Evolutionary conservation across 495 filamentous ascomycete genomes (phyloP), one percentile per base, ranked within the genome.

Genomic region (Xylaria nigripes): DNA sequence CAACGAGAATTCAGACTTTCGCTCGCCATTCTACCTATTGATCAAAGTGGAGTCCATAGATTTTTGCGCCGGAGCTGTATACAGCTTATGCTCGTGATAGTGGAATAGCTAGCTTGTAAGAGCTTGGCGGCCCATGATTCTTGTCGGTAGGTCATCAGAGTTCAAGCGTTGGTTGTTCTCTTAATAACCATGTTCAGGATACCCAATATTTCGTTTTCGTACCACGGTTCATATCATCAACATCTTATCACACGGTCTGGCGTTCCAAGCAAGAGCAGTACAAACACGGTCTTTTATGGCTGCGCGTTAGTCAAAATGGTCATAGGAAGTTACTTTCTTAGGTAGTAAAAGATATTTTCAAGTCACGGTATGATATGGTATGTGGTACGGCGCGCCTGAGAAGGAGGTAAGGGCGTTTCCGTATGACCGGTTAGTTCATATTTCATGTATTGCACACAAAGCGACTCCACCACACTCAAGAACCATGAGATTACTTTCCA

Each of bases 1-100:
- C 59, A 24, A 60, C 45, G 24, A 55, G 59, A 42, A 50, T 67
- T 12, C 58, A 54, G 30, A 51, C 52, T 0, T 54, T 47, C 15
- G 45, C 52, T 42, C 52, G 52, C 15, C 41, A 45, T 27, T 8
- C 53, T 13, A 23, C 40, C 25, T 55, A 49, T 22, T 48, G 29
- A 38, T 19, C n/a, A n/a, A n/a, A n/a, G n/a, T 21, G n/a, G n/a
- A 18, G 44, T 15, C 42, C 6, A 27, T 22, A 18, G 32, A 23
- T 41, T 2, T n/a, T n/a, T 9, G n/a, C 8, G 29, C 30, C 16
- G 19, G 50, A 24, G 41, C 41, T 41, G n/a, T 15, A n/a, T 19
- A 40, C 6, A 3, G 6, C 32, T 30, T n/a, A 24, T 54, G 21
- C 22, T 13, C 30, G 9, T 45, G 16, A 2, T 7, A 22, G 23